A percentile compares a stretch with the other conserved stretches of the same genome.
Conservation (phyloP, 345 rosid genomes). For the Syzygium aromaticum region DNA sequence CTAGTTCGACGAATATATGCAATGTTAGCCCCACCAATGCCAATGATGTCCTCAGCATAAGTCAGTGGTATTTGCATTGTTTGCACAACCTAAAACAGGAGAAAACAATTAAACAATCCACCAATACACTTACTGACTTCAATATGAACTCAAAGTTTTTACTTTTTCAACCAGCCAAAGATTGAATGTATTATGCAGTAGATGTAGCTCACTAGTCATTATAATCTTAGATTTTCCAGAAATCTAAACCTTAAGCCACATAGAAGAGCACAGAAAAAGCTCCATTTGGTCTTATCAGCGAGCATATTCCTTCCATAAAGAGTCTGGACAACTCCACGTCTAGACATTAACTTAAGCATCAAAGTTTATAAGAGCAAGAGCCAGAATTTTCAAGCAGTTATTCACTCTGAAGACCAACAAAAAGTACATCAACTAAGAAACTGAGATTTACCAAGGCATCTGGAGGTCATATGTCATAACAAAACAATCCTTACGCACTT, state of each 20-base stretch:
- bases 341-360: neutral
- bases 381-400: neutral
- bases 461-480: neutral
- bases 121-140: neutral
- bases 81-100: conserved; percentile 43
- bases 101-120: neutral
- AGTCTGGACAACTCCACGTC: neutral
- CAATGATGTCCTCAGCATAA: conserved; percentile 78
- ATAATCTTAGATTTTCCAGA: neutral
- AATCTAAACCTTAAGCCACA: neutral
- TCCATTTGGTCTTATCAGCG: neutral
- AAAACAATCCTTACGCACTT: neutral
- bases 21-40: conserved; percentile 66
- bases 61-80: conserved; percentile 80
- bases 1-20: conserved; percentile 66
- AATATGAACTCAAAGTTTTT: neutral
- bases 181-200: neutral
- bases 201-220: neutral
- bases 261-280: neutral
- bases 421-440: neutral
- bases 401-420: neutral
- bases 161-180: neutral
- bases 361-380: neutral
- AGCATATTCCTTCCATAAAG: neutral
- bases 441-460: neutral